phyloP scores from a whole-genome alignment of 2,329 filamentous ascomycete genomes.

The Thyridium curvatum region DNA sequence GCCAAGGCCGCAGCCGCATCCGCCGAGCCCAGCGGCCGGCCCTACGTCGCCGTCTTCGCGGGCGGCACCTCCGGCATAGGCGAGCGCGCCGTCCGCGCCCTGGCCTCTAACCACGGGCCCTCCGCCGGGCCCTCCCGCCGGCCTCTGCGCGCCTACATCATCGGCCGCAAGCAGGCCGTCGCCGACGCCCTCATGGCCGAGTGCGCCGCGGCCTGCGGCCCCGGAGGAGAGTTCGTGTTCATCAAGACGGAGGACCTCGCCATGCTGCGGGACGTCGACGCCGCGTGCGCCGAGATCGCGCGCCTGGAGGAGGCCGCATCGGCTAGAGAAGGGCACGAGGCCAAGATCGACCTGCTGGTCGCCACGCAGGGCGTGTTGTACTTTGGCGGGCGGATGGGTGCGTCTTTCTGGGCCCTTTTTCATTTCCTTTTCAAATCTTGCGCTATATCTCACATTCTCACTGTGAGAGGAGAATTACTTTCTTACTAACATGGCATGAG shows the following conservation, averaged over 20 bases:
- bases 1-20: constrained; percentile 2
- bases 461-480: too few species aligned
- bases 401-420: too few species aligned
- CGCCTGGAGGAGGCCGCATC: constrained; percentile 13
- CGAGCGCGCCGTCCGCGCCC: constrained; percentile 4
- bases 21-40: not conserved
- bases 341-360: constrained; percentile 25
- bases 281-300: constrained; percentile 18
- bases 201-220: constrained; percentile 16
- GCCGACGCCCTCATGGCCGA: constrained; percentile 18
- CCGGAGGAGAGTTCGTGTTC: constrained; percentile 23
- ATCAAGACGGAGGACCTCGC: constrained; percentile 21
- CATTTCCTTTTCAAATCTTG: too few species aligned
- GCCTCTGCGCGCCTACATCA: constrained; percentile 22
- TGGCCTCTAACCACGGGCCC: constrained; percentile 8
- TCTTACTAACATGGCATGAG: too few species aligned
- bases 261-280: constrained; percentile 25
- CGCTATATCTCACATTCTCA: too few species aligned
- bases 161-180: constrained; percentile 12
- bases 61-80: constrained; percentile 15
- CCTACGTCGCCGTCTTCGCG: constrained; percentile 12
- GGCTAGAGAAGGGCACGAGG: constrained; percentile 1
- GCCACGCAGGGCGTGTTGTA: constrained; percentile 17
- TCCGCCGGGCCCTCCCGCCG: constrained; percentile 3
- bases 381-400: not conserved